These are phyloP conservation scores for Capronia coronata DNA, from an alignment of 2,329 filamentous ascomycete genomes.

Conservation along the genomic window DNA sequence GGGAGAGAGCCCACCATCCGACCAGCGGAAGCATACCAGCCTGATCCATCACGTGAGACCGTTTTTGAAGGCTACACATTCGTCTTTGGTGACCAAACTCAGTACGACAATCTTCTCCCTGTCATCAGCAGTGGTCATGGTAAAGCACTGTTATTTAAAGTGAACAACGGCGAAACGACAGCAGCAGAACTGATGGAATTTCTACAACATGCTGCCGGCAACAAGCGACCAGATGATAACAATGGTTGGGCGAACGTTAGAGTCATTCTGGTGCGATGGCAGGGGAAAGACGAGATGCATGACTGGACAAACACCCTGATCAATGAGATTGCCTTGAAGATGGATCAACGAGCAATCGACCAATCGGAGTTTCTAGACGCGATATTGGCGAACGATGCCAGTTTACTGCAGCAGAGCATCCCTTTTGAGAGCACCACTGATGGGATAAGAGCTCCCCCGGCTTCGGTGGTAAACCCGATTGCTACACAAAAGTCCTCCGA, in stretches of 20 bases:
- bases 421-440: constrained; percentile 41
- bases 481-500: constrained; percentile 19
- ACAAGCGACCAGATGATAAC: constrained; percentile 61
- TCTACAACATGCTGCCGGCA: constrained; percentile 66
- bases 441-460: constrained; percentile 16
- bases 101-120: constrained; percentile 68
- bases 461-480: constrained; percentile 17
- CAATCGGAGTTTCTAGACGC: constrained; percentile 90
- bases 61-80: constrained; percentile 86
- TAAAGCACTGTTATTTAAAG: constrained; percentile 65
- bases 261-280: constrained; percentile 70
- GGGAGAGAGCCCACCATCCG: constrained; percentile 69
- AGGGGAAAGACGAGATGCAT: constrained; percentile 51
- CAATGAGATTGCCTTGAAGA: constrained; percentile 59
- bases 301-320: constrained; percentile 67
- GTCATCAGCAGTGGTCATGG: constrained; percentile 74
- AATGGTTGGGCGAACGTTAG: constrained; percentile 58
- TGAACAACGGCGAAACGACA: constrained; percentile 57
- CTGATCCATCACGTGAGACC: constrained; percentile 57
- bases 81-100: constrained; percentile 69
- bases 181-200: constrained; percentile 71
- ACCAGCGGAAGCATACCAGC: constrained; percentile 62
- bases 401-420: constrained; percentile 62
- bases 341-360: constrained; percentile 76
- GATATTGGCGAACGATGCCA: constrained; percentile 73